A percentile compares a stretch with the other conserved stretches of the same genome.
phyloP scores from a whole-genome alignment of 495 filamentous ascomycete genomes.

The Xylaria nigripes region DNA sequence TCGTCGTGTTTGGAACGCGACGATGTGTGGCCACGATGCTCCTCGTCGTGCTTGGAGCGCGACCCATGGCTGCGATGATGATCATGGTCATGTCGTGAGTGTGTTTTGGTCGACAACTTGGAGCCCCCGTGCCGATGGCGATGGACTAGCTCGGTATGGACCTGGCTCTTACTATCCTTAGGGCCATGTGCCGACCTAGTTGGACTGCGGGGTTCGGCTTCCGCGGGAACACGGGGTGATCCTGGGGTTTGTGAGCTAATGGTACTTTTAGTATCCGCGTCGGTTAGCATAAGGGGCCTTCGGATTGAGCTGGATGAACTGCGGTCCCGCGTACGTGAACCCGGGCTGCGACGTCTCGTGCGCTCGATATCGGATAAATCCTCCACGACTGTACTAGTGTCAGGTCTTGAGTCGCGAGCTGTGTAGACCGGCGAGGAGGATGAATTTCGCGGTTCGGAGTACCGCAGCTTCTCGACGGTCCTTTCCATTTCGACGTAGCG shows the following conservation, averaged over 20 bases:
- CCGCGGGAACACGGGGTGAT: background rate
- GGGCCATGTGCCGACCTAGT: conserved; percentile 14
- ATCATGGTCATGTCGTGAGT: conserved; percentile 18
- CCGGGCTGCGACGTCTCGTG: conserved; percentile 21
- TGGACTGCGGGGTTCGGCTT: conserved; percentile 18
- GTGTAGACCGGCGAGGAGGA: conserved; percentile 29
- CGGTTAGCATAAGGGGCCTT: conserved; percentile 26
- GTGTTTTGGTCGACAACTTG: conserved; percentile 21
- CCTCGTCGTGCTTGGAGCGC: background rate
- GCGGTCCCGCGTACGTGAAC: conserved; percentile 23
- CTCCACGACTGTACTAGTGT: conserved; percentile 23
- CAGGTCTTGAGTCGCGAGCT: conserved; percentile 29
- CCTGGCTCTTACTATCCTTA: conserved; percentile 4
- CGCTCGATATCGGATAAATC: conserved; percentile 38
- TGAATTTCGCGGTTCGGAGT: conserved; percentile 22
- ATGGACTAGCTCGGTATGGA: conserved; percentile 25
- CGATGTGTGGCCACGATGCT: background rate
- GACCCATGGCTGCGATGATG: conserved; percentile 9
- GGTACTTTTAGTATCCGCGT: conserved; percentile 17
- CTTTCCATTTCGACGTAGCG: conserved; percentile 32
- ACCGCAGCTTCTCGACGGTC: conserved; percentile 21
- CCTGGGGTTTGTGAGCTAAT: conserved; percentile 9
- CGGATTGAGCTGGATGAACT: conserved; percentile 22
- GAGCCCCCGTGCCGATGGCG: conserved; percentile 8
- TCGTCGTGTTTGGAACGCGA: background rate